These are phyloP conservation scores for Microsporum canis DNA, from an alignment of 2,329 filamentous ascomycete genomes.

Conservation along the genomic window DNA sequence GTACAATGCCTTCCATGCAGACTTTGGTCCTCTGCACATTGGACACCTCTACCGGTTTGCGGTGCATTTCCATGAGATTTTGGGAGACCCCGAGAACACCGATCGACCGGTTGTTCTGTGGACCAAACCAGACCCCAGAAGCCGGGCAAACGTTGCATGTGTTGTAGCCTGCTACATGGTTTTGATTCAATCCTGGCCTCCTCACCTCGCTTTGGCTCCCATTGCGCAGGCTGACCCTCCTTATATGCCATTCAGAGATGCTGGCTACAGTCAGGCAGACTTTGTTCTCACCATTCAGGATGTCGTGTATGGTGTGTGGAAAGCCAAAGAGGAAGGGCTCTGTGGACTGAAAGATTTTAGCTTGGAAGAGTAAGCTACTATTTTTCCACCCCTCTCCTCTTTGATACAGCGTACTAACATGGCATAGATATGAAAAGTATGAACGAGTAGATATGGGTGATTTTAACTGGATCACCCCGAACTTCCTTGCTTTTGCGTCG, in stretches of 20 bases:
- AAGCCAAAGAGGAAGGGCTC: slow-evolving; percentile 89
- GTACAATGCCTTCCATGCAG: slow-evolving; percentile 97
- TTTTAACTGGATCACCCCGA: slow-evolving; percentile 97
- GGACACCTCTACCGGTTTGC: slow-evolving; percentile 95
- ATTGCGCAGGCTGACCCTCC: slow-evolving; percentile 95
- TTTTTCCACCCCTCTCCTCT: background rate
- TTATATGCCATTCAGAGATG: slow-evolving; percentile 96
- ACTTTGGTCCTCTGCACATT: slow-evolving; percentile 95
- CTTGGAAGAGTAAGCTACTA: slow-evolving; percentile 60
- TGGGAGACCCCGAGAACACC: slow-evolving; percentile 83
- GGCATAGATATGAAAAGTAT: slow-evolving; percentile 66
- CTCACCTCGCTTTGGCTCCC: slow-evolving; percentile 85
- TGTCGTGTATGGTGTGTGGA: slow-evolving; percentile 97
- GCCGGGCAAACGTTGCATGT: slow-evolving; percentile 81
- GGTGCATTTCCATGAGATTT: slow-evolving; percentile 86
- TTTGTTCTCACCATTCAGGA: slow-evolving; percentile 94
- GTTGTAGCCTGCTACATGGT: slow-evolving; percentile 98
- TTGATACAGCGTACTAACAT: slow-evolving; percentile 4
- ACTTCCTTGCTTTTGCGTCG: slow-evolving; percentile 93
- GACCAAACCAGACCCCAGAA: slow-evolving; percentile 83
- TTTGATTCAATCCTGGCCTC: slow-evolving; percentile 92
- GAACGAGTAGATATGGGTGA: slow-evolving; percentile 96
- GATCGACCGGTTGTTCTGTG: slow-evolving; percentile 88
- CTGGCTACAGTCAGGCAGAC: slow-evolving; percentile 95
- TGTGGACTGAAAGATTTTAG: slow-evolving; percentile 90